These are phyloP conservation scores for Mycena sanguinolenta DNA, from an alignment of 768 basidiomycete species.

Conservation along the genomic window DNA sequence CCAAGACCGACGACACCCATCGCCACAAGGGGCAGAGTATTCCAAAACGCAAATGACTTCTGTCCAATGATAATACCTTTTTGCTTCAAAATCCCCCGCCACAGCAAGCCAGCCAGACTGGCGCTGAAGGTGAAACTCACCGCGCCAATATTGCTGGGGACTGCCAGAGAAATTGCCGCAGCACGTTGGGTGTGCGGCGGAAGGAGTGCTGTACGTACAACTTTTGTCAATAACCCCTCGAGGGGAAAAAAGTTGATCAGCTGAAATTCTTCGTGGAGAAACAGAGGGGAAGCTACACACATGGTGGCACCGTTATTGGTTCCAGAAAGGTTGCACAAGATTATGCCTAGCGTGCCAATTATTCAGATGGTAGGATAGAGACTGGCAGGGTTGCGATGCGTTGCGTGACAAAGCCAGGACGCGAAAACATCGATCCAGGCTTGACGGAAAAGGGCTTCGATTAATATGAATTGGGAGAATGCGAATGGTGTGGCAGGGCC, in stretches of 20 bases:
- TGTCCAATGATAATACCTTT: constrained; percentile 77
- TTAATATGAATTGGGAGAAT: constrained; percentile 94
- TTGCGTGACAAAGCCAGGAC: constrained; percentile 62
- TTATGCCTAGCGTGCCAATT: constrained; percentile 71
- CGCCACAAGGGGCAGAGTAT: constrained; percentile 71
- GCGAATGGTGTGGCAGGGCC: too few species aligned
- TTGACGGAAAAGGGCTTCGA: constrained; percentile 82
- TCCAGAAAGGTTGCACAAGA: constrained; percentile 80
- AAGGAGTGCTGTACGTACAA: constrained; percentile 68
- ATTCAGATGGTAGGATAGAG: constrained; percentile 60
- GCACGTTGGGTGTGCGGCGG: constrained; percentile 57
- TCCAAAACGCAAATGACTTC: constrained; percentile 79
- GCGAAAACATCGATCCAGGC: constrained; percentile 93
- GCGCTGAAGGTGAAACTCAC: constrained; percentile 91
- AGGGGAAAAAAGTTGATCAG: not conserved
- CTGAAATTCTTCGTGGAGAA: not conserved
- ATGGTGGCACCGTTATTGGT: constrained; percentile 92
- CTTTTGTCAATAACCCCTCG: constrained; percentile 76
- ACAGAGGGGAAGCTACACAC: not conserved
- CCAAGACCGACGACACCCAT: constrained; percentile 78
- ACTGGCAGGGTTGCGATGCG: constrained; percentile 40
- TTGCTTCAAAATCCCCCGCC: constrained; percentile 79
- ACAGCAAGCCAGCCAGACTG: constrained; percentile 89
- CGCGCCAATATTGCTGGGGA: constrained; percentile 92
- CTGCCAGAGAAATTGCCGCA: constrained; percentile 81